phyloP scores from a whole-genome alignment of 352 stramenopile species.

The Pythium coloratum region DNA sequence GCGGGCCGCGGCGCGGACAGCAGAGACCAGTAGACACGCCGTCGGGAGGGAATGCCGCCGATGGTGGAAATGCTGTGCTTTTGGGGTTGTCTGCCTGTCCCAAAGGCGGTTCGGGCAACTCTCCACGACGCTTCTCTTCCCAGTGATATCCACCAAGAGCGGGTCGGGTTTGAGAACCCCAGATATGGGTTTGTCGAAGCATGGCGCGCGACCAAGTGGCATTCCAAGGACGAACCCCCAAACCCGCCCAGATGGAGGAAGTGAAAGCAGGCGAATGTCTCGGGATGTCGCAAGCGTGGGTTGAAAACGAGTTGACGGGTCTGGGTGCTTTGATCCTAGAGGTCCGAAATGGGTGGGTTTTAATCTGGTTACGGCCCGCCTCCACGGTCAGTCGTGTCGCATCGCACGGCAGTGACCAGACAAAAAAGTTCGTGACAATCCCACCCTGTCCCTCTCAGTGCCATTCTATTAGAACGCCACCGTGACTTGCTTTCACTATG shows the following conservation, averaged over 20 bases:
- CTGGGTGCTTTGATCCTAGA: background rate
- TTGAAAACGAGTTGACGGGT: constrained; percentile 1
- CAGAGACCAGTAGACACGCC: background rate
- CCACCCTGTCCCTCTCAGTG: background rate
- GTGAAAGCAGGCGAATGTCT: background rate
- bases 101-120: constrained; percentile 23
- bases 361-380: constrained; percentile 1
- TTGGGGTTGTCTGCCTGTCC: constrained; percentile 8
- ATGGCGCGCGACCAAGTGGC: too few species aligned
- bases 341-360: background rate
- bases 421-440: constrained; percentile 1
- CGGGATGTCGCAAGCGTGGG: background rate
- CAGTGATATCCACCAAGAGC: background rate
- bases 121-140: constrained; percentile 28
- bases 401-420: constrained; percentile 1
- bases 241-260: constrained; percentile 1
- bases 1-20: background rate
- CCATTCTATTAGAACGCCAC: background rate
- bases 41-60: background rate
- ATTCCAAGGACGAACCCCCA: background rate
- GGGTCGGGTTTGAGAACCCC: background rate
- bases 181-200: background rate
- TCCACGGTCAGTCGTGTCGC: constrained; percentile 3
- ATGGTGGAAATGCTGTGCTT: background rate
- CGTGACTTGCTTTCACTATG: background rate